Conservation (phyloP, 1,139 yeast genomes). For the Saccharomycopsis phalli region DNA sequence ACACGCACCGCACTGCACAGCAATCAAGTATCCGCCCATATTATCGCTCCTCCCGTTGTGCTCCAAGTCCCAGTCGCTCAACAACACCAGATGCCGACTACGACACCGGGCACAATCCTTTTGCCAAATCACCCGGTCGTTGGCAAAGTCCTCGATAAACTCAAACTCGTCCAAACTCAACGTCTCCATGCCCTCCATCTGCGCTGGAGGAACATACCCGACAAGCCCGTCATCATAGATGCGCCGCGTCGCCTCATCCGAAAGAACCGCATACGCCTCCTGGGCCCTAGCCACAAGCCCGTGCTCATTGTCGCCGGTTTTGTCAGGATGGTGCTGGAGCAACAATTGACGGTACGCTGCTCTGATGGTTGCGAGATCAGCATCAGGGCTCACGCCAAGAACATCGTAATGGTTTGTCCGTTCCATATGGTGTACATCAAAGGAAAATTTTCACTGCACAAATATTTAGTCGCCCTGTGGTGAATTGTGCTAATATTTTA, state of each 20-base stretch:
- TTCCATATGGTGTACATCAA: constrained; percentile 19
- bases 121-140: constrained; percentile 31
- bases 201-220: constrained; percentile 42
- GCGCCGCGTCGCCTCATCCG: constrained; percentile 32
- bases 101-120: constrained; percentile 72
- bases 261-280: constrained; percentile 48
- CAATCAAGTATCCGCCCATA: constrained; percentile 10
- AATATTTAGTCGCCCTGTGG: too few species aligned
- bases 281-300: constrained; percentile 6
- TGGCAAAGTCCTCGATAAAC: constrained; percentile 26
- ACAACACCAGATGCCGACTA: constrained; percentile 40
- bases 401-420: constrained; percentile 22
- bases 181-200: constrained; percentile 51
- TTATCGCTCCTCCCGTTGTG: constrained; percentile 31
- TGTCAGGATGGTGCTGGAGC: constrained; percentile 13
- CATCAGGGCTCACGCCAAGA: constrained; percentile 6
- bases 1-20: constrained; percentile 69
- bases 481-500: too few species aligned
- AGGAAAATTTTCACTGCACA: too few species aligned
- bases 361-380: constrained; percentile 6
- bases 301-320: constrained; percentile 2
- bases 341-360: constrained; percentile 6
- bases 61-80: constrained; percentile 54
- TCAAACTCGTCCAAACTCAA: constrained; percentile 55
- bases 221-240: constrained; percentile 50